Percentiles rank a stretch among this genome's conserved stretches.
These are phyloP conservation scores for Fusarium humuli DNA, from an alignment of 2,329 filamentous ascomycete species.

Conservation along the genomic window DNA sequence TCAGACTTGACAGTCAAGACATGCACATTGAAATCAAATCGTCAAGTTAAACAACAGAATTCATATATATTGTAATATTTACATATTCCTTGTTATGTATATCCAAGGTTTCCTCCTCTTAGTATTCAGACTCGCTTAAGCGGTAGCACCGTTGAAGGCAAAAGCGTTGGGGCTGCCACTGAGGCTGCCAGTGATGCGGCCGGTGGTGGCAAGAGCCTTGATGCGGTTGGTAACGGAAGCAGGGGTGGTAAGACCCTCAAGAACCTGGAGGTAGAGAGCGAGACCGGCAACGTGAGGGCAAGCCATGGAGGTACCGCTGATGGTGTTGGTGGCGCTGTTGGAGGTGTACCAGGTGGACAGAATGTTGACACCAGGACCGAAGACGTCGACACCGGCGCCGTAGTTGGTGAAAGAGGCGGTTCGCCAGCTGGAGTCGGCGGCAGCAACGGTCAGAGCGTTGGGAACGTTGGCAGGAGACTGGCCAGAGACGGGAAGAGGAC, in stretches of 20 bases:
- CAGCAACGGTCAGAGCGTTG: conserved; percentile 62
- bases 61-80: conserved; percentile 3
- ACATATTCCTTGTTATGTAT: not conserved
- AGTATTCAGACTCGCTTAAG: not conserved
- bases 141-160: conserved; percentile 58
- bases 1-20: not conserved
- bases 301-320: conserved; percentile 59
- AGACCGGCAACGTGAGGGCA: conserved; percentile 56
- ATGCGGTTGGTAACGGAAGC: conserved; percentile 58
- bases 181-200: conserved; percentile 52
- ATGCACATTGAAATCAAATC: not conserved
- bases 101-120: not conserved
- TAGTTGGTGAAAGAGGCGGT: conserved; percentile 63
- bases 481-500: conserved; percentile 53
- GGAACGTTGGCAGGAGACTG: conserved; percentile 60
- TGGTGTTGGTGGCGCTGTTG: conserved; percentile 48
- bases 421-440: conserved; percentile 54
- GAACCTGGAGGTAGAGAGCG: conserved; percentile 58
- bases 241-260: conserved; percentile 57
- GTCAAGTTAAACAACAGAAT: not conserved
- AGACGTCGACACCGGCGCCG: conserved; percentile 55
- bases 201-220: conserved; percentile 56
- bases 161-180: conserved; percentile 58
- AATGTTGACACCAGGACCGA: conserved; percentile 56
- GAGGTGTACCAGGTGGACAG: conserved; percentile 57